Base-by-base conservation (phyloP, 2,329 filamentous ascomycete genomes). In the Chaetomium sp. region DNA sequence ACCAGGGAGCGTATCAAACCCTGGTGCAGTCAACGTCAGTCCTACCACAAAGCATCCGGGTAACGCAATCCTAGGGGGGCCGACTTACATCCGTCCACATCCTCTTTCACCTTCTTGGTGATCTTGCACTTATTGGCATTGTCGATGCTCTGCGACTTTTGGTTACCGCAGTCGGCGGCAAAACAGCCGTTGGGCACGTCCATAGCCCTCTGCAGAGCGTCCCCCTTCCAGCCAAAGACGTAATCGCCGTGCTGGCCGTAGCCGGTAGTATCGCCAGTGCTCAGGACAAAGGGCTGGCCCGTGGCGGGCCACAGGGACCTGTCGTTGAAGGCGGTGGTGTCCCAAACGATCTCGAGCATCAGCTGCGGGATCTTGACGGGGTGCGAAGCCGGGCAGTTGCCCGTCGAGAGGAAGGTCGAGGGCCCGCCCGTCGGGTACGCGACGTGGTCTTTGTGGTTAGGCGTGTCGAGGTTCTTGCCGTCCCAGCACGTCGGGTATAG, bases 401-500 rank as follows among this genome's bases (percentile, higher is more conserved):
- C 59, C 5, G 50, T 50, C 35, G 49, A 55, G 12, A 47, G 33
- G 33, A 61, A 61, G 19, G 59, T 47, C 9, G 49, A 50, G 2
- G 59, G 38, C 2, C 59, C 59, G 23, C n/a, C 27, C 1, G 29
- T 33, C 35, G 79, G 77, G 64, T 80, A 81, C 1, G 80, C 73
- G 45, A 81, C 75, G 60, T 80, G 78, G 61, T 74, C 73, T 67
- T 77, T 77, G 72, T 79, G 82, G 71, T 85, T 78, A 1, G 77
- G 66, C 13, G 77, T 76, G 70, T 85, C 82, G 59, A 82, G 67
- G 67, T 83, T 78, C 47, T 76, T 76, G 50, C 84, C 84, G 66
- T 86, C 78, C 84, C 84, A 86, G 77, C 84, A 86, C 19, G 59
- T 62, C n/a, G 59, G 59, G 25, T 62, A 62, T 84, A 78, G 76